Evolutionary conservation across 2,329 filamentous ascomycete species (phyloP), one percentile per base, ranked within the genome.

Genomic region (Talaromyces sp.): DNA sequence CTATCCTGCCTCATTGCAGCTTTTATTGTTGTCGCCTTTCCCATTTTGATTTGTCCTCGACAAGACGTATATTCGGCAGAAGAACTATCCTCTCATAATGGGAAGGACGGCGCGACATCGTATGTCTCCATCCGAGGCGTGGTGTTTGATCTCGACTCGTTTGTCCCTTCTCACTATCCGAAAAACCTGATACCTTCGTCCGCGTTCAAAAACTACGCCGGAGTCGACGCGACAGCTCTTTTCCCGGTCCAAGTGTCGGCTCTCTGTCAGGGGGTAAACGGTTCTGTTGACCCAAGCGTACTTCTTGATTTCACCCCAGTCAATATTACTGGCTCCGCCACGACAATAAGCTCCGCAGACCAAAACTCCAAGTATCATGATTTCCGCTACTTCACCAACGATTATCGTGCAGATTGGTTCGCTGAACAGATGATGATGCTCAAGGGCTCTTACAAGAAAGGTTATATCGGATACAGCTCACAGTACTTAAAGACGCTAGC

Each of bases 161-260:
- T 92, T 73, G 84, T 89, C 51, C 87, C 90, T 2, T 81, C 81
- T 31, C 96, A 99, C 76, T 97, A 96, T 75, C 93, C 92, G 0
- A 83, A 80, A 17, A 83, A 80, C 13, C 88, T 86, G 67, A 83
- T 86, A 51, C 86, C 86, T 0, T 73, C 83, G 38, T 87, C 87
- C 68, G 79, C 83, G 7, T 79, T 98, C 56, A 82, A 90, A 68
- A 89, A 91, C 71, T 99, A 98, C 71, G 93, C 91, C 58, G 95
- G 95, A 62, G 80, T 87, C 51, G 96, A 99, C 73, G 89, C 93
- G n/a, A 96, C 91, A 25, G 83, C 86, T 45, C 84, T 99, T 11
- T 99, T 99, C 80, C 95, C 96, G 0, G 85, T 99, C 0, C 95
- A 99, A 76, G 94, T 99, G 17, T 96, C 90, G 4, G 93, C 94